Evolutionary conservation across 2,329 filamentous ascomycete species (phyloP).

Genomic region (Xylaria digitata): DNA sequence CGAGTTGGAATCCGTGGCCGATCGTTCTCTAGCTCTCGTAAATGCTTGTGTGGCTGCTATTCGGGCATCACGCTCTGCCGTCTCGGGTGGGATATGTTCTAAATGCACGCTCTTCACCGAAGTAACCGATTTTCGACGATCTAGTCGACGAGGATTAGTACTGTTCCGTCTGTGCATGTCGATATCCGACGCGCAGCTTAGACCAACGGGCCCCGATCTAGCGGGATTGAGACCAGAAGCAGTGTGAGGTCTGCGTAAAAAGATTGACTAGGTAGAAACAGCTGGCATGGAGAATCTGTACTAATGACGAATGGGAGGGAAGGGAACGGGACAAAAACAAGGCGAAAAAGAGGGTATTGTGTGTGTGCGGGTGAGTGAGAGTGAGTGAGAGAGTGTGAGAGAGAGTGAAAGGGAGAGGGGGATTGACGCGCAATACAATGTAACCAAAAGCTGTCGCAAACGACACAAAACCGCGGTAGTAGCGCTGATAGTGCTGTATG

Average conservation of each 20-base stretch:
- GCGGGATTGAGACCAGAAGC: background rate
- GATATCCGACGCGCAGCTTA: background rate
- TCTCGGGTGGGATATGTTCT: conserved; percentile 61
- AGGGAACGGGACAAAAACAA: background rate
- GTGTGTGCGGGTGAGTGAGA: background rate
- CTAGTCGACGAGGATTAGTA: conserved; percentile 58
- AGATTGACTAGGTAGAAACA: background rate
- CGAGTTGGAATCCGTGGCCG: conserved; percentile 48
- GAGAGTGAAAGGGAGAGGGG: background rate
- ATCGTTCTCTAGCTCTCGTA: conserved; percentile 60
- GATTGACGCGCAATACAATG: conserved; percentile 42
- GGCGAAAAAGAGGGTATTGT: background rate
- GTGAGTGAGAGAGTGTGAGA: too few species aligned
- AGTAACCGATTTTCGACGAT: conserved; percentile 65
- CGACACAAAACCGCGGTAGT: conserved; percentile 40
- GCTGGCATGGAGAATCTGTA: background rate
- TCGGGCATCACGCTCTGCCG: conserved; percentile 69
- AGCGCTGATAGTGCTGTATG: conserved; percentile 46
- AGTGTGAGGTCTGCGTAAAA: background rate
- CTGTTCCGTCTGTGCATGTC: conserved; percentile 64
- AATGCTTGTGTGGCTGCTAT: conserved; percentile 72
- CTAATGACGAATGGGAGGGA: background rate
- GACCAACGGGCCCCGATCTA: background rate
- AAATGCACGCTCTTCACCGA: conserved; percentile 60
- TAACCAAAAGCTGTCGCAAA: conserved; percentile 48